Evolutionary conservation across 2,329 filamentous ascomycete genomes (phyloP).

Genomic region (Ascochyta viciae-villosae): DNA sequence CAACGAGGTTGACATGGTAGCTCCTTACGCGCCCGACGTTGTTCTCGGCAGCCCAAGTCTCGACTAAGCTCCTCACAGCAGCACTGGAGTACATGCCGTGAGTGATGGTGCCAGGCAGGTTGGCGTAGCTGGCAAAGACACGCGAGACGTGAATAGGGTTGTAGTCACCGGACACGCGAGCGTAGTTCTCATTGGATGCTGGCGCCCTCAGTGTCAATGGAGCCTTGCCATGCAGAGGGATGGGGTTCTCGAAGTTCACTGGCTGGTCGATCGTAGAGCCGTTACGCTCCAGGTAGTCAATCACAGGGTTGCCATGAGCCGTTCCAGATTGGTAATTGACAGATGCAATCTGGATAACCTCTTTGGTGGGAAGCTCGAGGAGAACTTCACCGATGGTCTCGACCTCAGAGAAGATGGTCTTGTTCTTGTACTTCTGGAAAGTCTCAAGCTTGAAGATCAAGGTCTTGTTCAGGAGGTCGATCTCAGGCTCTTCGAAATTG

Average conservation of each 20-base stretch:
- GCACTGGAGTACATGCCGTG: constrained; percentile 99
- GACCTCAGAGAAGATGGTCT: constrained; percentile 87
- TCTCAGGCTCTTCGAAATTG: constrained; percentile 80
- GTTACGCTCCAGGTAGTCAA: constrained; percentile 93
- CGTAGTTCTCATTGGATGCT: constrained; percentile 96
- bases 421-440: constrained; percentile 92
- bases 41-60: constrained; percentile 99
- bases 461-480: constrained; percentile 90
- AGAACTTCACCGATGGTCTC: constrained; percentile 92
- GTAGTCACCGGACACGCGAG: constrained; percentile 95
- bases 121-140: constrained; percentile 94
- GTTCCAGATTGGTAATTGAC: constrained; percentile 92
- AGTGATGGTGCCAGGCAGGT: constrained; percentile 94
- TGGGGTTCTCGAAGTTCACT: constrained; percentile 95
- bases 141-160: constrained; percentile 99
- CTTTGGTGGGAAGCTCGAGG: constrained; percentile 93
- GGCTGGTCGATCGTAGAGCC: constrained; percentile 94
- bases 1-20: constrained; percentile 96
- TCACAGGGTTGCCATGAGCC: constrained; percentile 94
- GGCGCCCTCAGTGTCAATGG: constrained; percentile 89
- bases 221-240: constrained; percentile 91
- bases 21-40: constrained; percentile 96
- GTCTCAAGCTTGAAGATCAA: constrained; percentile 95
- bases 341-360: constrained; percentile 95
- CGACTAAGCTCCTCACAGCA: constrained; percentile 91